Conservation (phyloP, 129 eudicot species). For the Centella asiatica region DNA sequence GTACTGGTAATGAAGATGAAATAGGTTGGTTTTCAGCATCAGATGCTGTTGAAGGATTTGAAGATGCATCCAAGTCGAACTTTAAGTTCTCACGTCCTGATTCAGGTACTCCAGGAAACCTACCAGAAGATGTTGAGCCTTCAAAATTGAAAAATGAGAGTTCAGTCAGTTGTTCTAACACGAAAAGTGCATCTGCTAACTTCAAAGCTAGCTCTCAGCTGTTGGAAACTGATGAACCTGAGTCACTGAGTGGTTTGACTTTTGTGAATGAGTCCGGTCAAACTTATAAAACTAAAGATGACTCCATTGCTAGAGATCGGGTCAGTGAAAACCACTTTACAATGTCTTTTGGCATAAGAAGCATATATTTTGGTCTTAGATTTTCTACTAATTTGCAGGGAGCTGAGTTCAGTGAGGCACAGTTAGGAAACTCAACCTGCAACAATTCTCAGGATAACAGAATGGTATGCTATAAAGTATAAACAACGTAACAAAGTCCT, state of each 20-base stretch:
- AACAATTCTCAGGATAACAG: background rate
- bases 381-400: background rate
- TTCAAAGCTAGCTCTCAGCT: conserved; percentile 3
- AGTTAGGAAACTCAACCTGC: background rate
- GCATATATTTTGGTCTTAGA: background rate
- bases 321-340: conserved; percentile 19
- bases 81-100: conserved; percentile 41
- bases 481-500: background rate
- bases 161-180: conserved; percentile 3
- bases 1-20: conserved; percentile 46
- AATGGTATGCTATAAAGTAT: conserved; percentile 5
- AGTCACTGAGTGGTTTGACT: conserved; percentile 5
- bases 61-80: conserved; percentile 38
- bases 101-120: conserved; percentile 26
- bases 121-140: conserved; percentile 22
- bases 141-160: conserved; percentile 19
- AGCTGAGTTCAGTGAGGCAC: conserved; percentile 10
- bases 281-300: conserved; percentile 26
- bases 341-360: conserved; percentile 1
- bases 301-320: conserved; percentile 24
- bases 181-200: conserved; percentile 8
- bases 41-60: conserved; percentile 42
- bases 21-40: conserved; percentile 63
- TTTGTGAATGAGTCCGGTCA: conserved; percentile 23
- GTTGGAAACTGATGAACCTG: conserved; percentile 9